phyloP scores from a whole-genome alignment of 495 filamentous ascomycete species.

The Platismatia glauca region DNA sequence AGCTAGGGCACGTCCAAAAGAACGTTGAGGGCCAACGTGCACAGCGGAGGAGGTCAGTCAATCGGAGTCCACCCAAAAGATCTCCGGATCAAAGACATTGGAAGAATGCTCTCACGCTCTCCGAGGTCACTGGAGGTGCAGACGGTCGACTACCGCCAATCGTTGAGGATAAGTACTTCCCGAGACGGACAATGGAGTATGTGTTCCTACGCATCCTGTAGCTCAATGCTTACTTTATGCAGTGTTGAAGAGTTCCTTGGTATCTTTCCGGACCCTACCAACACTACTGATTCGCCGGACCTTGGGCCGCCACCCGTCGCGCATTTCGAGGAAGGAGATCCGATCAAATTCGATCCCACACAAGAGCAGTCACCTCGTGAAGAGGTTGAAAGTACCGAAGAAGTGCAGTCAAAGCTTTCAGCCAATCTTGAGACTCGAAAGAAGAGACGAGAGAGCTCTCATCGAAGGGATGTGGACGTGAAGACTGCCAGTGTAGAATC shows the following conservation, averaged over 20 bases:
- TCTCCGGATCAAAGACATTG: slow-evolving; percentile 37
- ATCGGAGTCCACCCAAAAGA: slow-evolving; percentile 13
- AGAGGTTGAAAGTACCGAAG: slow-evolving; percentile 12
- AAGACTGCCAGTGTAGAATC: not conserved
- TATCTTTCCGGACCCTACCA: slow-evolving; percentile 40
- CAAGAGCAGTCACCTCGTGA: not conserved
- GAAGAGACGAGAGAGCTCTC: slow-evolving; percentile 41
- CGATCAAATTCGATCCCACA: slow-evolving; percentile 46
- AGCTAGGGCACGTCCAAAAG: slow-evolving; percentile 45
- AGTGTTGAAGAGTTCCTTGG: slow-evolving; percentile 38
- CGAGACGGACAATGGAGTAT: slow-evolving; percentile 66
- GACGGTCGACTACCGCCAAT: slow-evolving; percentile 74
- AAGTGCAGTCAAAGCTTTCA: slow-evolving; percentile 25
- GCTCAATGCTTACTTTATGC: slow-evolving; percentile 16
- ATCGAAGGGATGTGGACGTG: slow-evolving; percentile 9
- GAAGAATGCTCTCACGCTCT: slow-evolving; percentile 34
- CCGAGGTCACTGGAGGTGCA: slow-evolving; percentile 43
- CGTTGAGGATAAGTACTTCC: slow-evolving; percentile 69
- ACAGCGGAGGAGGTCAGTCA: slow-evolving; percentile 8
- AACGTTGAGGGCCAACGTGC: slow-evolving; percentile 1
- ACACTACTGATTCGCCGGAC: slow-evolving; percentile 52
- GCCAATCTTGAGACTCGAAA: slow-evolving; percentile 43
- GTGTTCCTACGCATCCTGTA: slow-evolving; percentile 20
- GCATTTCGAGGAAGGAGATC: slow-evolving; percentile 53
- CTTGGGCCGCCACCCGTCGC: slow-evolving; percentile 57